These are phyloP conservation scores for Amyloporia xantha DNA, from an alignment of 768 basidiomycete species.

Conservation along the genomic window DNA sequence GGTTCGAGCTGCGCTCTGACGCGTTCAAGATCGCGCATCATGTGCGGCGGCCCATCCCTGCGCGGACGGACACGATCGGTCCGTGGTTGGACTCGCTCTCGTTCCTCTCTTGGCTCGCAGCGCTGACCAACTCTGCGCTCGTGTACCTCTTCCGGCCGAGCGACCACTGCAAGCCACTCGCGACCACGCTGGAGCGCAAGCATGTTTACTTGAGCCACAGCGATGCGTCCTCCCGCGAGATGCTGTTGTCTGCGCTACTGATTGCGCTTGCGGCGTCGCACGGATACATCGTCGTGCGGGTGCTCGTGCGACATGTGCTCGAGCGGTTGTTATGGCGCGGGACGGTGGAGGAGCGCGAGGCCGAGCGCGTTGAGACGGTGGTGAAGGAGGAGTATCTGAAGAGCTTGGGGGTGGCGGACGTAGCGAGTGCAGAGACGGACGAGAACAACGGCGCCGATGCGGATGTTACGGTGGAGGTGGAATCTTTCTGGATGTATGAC, in stretches of 20 bases:
- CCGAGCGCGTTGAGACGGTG: conserved; percentile 48
- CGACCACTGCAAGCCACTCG: conserved; percentile 20
- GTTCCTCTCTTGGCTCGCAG: conserved; percentile 85
- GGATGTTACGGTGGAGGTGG: conserved; percentile 24
- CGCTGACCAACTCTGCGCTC: conserved; percentile 83
- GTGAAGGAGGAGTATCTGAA: conserved; percentile 40
- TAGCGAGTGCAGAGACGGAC: conserved; percentile 15
- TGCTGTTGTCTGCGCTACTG: conserved; percentile 26
- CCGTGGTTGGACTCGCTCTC: conserved; percentile 89
- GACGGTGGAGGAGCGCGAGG: conserved; percentile 55
- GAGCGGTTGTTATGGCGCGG: conserved; percentile 75
- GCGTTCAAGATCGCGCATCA: conserved; percentile 93
- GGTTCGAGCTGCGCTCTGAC: conserved; percentile 86
- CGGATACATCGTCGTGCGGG: conserved; percentile 66
- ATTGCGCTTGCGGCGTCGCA: conserved; percentile 83
- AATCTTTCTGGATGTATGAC: conserved; percentile 61
- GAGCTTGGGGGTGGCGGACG: conserved; percentile 23
- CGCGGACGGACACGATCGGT: conserved; percentile 87
- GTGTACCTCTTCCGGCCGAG: conserved; percentile 80
- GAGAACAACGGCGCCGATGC: conserved; percentile 13
- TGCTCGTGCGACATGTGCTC: conserved; percentile 58
- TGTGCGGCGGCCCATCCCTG: conserved; percentile 75
- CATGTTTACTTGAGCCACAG: conserved; percentile 13
- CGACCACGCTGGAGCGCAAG: conserved; percentile 21
- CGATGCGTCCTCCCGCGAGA: conserved; percentile 12